These are phyloP conservation scores for Beverwykella pulmonaria DNA, from an alignment of 495 filamentous ascomycete genomes.

Conservation along the genomic window DNA sequence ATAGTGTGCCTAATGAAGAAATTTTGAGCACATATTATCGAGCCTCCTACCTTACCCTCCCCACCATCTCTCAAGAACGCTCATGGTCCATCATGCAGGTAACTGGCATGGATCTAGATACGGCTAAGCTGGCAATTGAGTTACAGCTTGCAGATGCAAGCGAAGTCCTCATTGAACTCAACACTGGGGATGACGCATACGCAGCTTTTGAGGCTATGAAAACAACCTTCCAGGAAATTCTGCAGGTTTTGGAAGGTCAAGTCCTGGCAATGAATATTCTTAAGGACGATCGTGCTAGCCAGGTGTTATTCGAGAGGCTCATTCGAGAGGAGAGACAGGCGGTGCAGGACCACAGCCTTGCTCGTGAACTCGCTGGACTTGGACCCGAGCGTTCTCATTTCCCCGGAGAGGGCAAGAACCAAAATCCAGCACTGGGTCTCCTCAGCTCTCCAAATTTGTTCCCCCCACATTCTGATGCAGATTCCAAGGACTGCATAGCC, in stretches of 20 bases:
- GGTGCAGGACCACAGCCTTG: conserved; percentile 10
- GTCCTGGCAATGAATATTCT: conserved; percentile 14
- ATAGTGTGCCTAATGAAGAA: too few species aligned
- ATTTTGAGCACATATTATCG: too few species aligned
- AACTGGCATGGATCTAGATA: conserved; percentile 14
- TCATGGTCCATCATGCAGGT: too few species aligned
- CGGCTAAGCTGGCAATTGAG: conserved; percentile 12
- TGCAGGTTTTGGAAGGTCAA: conserved; percentile 10
- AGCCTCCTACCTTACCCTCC: too few species aligned
- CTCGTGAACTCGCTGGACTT: neutral
- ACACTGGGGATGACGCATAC: neutral
- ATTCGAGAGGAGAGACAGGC: conserved; percentile 25
- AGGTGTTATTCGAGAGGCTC: neutral
- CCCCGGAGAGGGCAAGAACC: too few species aligned
- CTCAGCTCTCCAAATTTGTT: too few species aligned
- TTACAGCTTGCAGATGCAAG: conserved; percentile 22
- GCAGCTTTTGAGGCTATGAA: conserved; percentile 1
- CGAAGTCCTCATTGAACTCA: neutral
- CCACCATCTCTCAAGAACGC: too few species aligned
- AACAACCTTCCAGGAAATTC: neutral
- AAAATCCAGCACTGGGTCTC: neutral
- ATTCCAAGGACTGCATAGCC: neutral
- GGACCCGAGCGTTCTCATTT: neutral
- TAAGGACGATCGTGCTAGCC: neutral
- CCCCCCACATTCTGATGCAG: neutral